Evolutionary conservation across 257 asterid species (phyloP).

Genomic region (Ligustrum vulgare): DNA sequence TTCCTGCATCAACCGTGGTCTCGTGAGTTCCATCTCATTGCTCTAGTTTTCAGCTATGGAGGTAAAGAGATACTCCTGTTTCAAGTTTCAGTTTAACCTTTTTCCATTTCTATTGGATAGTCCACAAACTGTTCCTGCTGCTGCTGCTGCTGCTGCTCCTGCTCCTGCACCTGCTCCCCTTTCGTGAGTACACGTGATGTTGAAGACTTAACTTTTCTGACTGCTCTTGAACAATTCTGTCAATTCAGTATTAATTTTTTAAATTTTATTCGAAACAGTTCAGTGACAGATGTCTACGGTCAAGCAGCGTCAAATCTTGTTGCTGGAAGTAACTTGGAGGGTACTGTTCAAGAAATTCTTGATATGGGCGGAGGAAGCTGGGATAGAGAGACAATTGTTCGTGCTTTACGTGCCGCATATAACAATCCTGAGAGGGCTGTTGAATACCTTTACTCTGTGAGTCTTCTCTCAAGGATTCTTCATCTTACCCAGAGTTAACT

Average conservation of each 20-base stretch:
- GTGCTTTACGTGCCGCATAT: slow-evolving; percentile 82
- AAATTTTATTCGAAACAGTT: slow-evolving; percentile 39
- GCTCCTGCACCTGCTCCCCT: slow-evolving; percentile 32
- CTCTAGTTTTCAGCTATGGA: slow-evolving; percentile 20
- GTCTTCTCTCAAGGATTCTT: slow-evolving; percentile 31
- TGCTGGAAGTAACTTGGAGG: slow-evolving; percentile 72
- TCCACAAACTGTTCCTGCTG: slow-evolving; percentile 40
- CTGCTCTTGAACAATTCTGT: not conserved
- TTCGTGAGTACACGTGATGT: slow-evolving; percentile 45
- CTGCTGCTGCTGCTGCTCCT: slow-evolving; percentile 31
- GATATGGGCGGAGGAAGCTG: slow-evolving; percentile 97
- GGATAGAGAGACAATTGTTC: slow-evolving; percentile 80
- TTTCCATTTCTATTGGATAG: slow-evolving; percentile 33
- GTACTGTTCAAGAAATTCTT: slow-evolving; percentile 75
- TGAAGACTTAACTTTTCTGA: not conserved
- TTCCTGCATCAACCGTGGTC: slow-evolving; percentile 46
- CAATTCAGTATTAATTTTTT: not conserved
- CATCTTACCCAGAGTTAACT: not conserved
- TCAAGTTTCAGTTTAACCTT: no score
- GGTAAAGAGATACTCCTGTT: not conserved
- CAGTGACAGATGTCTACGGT: slow-evolving; percentile 64
- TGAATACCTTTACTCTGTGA: slow-evolving; percentile 82
- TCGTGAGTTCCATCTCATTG: slow-evolving; percentile 48
- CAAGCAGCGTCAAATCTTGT: slow-evolving; percentile 90
- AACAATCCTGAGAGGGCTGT: slow-evolving; percentile 94